Evolutionary conservation across 2,329 filamentous ascomycete genomes (phyloP), one percentile per base, ranked within the genome.

Genomic region (Cryoendolithus antarcticus): DNA sequence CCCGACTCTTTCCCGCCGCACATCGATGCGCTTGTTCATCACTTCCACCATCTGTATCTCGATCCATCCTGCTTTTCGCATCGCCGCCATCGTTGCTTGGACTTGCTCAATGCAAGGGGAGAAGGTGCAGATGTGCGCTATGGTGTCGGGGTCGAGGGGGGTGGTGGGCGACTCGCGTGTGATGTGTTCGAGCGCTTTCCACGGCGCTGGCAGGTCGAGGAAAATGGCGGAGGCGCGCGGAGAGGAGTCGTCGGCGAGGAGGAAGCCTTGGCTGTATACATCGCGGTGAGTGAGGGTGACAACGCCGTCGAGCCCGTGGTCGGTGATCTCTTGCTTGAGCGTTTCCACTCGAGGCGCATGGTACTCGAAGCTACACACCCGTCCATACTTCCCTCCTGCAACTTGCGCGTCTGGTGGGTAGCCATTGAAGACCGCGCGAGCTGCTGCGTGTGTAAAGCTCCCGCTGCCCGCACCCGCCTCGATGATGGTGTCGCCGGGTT

Each of bases 41-140:
- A 98, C 75, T 61, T 95, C 91, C 1, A 93, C 83, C 84, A 94
- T 95, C 50, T 84, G 78, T 47, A 96, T 93, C 42, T 89, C 82
- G 6, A 86, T 73, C 91, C 91, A 98, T 38, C 85, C 86, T 5
- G 86, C 66, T 30, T 77, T 74, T 39, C 89, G 80, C 61, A 98
- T 72, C 9, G 76, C 75, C 7, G 83, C 80, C 39, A 94, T 79
- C 0, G 91, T 96, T 40, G 79, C 76, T 38, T 82, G 86, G 15
- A 93, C 89, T 65, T 98, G 91, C 62, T 98, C 91, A 48, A 98
- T 93, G 61, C 91, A 98, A 0, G 91, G 91, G 1, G 83, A 93
- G 64, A 98, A 98, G 1, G 86, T 93, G 66, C 91, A 98, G 39
- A 98, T 73, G 55, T 91, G 73, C 1, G 80, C 75, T 4, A 81